These are phyloP conservation scores for Teratosphaeria destructans DNA, from an alignment of 2,329 filamentous ascomycete genomes.

Conservation along the genomic window DNA sequence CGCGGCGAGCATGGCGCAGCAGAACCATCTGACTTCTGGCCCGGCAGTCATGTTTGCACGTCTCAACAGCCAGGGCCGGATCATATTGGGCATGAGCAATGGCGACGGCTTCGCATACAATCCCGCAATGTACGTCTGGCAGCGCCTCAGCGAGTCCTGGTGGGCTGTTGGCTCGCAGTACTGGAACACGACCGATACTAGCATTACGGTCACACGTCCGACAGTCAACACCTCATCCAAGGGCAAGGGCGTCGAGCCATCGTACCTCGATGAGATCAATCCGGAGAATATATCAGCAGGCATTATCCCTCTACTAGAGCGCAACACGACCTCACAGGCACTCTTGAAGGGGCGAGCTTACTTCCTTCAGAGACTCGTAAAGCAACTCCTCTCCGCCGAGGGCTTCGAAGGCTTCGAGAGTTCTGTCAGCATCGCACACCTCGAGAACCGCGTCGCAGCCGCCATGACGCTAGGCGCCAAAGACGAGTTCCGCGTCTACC, in stretches of 20 bases:
- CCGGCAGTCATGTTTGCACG: conserved; percentile 86
- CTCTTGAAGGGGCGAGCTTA: conserved; percentile 86
- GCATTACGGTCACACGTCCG: conserved; percentile 63
- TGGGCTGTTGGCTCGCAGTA: conserved; percentile 98
- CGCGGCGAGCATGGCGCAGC: conserved; percentile 68
- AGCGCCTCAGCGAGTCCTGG: conserved; percentile 92
- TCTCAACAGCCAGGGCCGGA: conserved; percentile 74
- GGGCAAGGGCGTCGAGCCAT: conserved; percentile 6
- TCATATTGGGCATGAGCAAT: conserved; percentile 85
- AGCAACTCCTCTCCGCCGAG: conserved; percentile 74
- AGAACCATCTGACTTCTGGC: conserved; percentile 64
- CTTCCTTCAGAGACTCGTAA: conserved; percentile 82
- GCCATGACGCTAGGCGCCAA: conserved; percentile 73
- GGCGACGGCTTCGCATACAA: conserved; percentile 92
- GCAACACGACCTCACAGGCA: conserved; percentile 88
- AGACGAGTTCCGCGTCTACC: conserved; percentile 86
- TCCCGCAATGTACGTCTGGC: conserved; percentile 78
- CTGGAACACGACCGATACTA: conserved; percentile 95
- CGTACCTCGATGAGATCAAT: conserved; percentile 35
- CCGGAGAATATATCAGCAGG: conserved; percentile 68
- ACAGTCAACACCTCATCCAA: conserved; percentile 52
- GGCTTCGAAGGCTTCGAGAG: conserved; percentile 90
- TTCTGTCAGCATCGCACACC: conserved; percentile 80
- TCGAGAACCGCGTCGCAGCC: conserved; percentile 89
- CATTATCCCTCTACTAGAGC: conserved; percentile 84